Conservation (phyloP, 192 early-diverging fungal species). For the Mortierella claussenii region DNA sequence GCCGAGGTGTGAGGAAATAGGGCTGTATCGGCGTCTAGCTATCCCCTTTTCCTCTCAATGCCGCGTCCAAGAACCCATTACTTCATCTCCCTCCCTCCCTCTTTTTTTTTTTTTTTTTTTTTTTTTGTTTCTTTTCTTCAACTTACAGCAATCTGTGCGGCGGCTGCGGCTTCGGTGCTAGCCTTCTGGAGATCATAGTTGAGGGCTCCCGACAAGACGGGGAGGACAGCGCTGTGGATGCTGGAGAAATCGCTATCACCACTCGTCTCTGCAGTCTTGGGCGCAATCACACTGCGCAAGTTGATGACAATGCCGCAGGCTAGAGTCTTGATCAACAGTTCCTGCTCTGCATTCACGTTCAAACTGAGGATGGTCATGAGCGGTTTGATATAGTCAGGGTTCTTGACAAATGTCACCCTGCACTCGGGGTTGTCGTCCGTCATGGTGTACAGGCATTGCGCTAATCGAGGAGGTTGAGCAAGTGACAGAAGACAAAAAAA, state of each 20-base stretch:
- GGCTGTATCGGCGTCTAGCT: too few species aligned
- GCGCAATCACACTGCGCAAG: constrained; percentile 56
- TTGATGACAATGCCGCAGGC: constrained; percentile 71
- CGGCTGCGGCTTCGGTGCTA: constrained; percentile 52
- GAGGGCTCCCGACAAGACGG: constrained; percentile 57
- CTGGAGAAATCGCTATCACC: constrained; percentile 49
- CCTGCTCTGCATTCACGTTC: constrained; percentile 60
- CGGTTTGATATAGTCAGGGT: constrained; percentile 62
- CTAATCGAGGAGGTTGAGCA: constrained; percentile 29
- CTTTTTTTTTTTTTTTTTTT: too few species aligned
- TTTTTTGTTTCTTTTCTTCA: neutral
- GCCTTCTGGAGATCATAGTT: constrained; percentile 61
- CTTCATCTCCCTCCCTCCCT: neutral
- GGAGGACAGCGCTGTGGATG: constrained; percentile 58
- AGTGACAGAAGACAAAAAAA: neutral
- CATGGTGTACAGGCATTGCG: constrained; percentile 84
- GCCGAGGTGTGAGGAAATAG: too few species aligned
- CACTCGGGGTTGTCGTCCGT: constrained; percentile 80
- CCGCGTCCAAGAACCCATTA: neutral
- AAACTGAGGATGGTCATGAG: constrained; percentile 61
- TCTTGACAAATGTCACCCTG: constrained; percentile 64
- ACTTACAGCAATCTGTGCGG: constrained; percentile 56
- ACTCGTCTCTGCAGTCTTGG: constrained; percentile 29
- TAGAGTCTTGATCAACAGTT: constrained; percentile 73
- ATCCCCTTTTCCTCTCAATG: too few species aligned